Conservation (phyloP, 2,329 filamentous ascomycete species). For the Zasmidium citrigriseum region DNA sequence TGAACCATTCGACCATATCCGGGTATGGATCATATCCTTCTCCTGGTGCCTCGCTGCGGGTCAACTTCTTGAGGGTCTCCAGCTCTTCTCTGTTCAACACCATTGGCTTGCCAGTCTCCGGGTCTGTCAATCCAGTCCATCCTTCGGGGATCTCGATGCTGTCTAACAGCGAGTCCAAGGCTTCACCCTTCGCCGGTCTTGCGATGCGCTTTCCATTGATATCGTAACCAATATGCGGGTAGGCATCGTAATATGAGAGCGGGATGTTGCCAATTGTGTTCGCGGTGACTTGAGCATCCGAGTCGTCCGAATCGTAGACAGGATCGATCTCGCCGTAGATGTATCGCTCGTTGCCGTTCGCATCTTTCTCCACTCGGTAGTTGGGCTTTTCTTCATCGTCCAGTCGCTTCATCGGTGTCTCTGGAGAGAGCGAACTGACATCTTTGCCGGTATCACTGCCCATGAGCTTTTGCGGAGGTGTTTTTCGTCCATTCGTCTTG, state of each 20-base stretch:
- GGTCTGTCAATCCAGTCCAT: conserved; percentile 95
- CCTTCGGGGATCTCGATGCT: conserved; percentile 96
- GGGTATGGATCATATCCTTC: conserved; percentile 94
- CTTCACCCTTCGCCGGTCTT: conserved; percentile 90
- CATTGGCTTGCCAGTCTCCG: conserved; percentile 87
- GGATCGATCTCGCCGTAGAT: conserved; percentile 93
- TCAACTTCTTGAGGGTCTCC: conserved; percentile 82
- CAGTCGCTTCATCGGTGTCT: conserved; percentile 21
- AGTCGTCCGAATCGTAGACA: conserved; percentile 94
- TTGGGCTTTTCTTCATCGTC: conserved; percentile 44
- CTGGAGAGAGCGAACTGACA: conserved; percentile 23
- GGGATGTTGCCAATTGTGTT: conserved; percentile 98
- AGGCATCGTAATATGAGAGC: conserved; percentile 92
- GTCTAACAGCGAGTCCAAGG: conserved; percentile 88
- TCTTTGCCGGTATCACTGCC: conserved; percentile 30
- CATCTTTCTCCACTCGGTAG: conserved; percentile 70
- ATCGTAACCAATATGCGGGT: conserved; percentile 97
- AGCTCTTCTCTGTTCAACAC: conserved; percentile 85
- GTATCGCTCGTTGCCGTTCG: conserved; percentile 87
- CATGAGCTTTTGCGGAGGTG: conserved; percentile 25
- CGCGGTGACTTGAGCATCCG: conserved; percentile 72
- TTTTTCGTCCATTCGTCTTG: conserved; percentile 36
- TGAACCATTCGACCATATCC: conserved; percentile 92
- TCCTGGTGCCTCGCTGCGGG: conserved; percentile 82
- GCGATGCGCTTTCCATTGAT: conserved; percentile 99